phyloP scores from a whole-genome alignment of 202 grass and related monocot genomes.

The Setaria italica region DNA sequence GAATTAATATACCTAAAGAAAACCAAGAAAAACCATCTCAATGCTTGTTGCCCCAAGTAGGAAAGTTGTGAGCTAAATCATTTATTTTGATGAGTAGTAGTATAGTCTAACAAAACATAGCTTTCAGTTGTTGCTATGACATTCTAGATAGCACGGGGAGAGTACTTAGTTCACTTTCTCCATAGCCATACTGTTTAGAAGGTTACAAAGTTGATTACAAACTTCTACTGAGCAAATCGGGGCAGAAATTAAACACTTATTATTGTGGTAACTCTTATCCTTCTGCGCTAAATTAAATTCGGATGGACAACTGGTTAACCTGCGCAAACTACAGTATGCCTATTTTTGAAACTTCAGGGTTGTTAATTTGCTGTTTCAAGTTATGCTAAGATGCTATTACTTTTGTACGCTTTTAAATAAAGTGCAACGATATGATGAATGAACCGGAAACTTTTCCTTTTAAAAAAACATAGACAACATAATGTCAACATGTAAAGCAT shows the following conservation, averaged over 20 bases:
- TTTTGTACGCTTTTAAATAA: neutral
- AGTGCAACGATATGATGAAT: neutral
- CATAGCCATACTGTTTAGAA: neutral
- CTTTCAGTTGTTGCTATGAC: conserved; percentile 2
- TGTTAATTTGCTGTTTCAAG: neutral
- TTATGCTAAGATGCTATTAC: neutral
- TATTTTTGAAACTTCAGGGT: neutral
- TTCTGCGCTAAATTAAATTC: neutral
- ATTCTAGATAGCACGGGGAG: neutral
- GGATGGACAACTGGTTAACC: neutral
- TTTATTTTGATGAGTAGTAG: conserved; percentile 10
- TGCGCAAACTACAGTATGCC: neutral
- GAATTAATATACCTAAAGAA: neutral
- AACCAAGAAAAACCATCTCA: neutral
- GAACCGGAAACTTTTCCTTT: too few relatives aligned
- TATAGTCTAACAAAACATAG: conserved; percentile 25
- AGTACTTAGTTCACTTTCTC: conserved; percentile 3
- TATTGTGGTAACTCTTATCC: neutral
- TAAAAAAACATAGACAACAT: neutral
- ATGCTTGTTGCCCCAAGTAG: neutral
- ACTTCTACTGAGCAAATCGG: neutral
- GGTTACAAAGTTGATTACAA: neutral
- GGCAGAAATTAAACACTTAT: neutral
- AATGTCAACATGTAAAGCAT: neutral
- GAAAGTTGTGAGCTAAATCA: neutral